Base-by-base conservation (phyloP, 2,329 filamentous ascomycete species). In the Neonectria neomacrospora region DNA sequence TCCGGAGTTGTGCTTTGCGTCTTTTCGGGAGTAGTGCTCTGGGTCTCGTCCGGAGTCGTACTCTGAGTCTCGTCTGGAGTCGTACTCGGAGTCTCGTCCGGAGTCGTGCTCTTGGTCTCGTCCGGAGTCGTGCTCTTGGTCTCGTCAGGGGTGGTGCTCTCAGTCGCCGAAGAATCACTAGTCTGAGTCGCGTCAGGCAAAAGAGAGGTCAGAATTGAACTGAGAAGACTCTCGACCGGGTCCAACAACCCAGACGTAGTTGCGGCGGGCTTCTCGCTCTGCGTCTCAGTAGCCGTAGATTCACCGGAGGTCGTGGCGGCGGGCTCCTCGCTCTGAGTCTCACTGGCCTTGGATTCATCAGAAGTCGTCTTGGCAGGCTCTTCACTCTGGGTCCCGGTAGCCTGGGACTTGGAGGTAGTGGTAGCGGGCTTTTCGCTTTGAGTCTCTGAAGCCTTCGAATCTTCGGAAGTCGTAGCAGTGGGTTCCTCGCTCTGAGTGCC, bases 201-300 rank as follows among this genome's bases (percentile, higher is more conserved):
- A 20, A 66, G 20, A 3, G 66, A 66, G 20, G 52, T 65, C 12
- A 73, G 10, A 14, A 70, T 18, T 1, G 71, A 72, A 14, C 61
- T 70, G 10, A 73, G 10, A 2, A 73, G 41, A n/a, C 64, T 71
- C 54, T 68, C 54, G 5, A 71, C 51, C 1, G 72, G 68, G 18
- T 71, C 68, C n/a, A 70, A 48, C 2, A 72, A 34, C 18, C 63
- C 67, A 20, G 64, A 63, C 7, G 62, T 64, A 2, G 68, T 61
- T 14, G 62, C 41, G 2, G 12, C 32, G 14, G 32, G 32, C 14
- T 34, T 12, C 32, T 34, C 32, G 14, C 12, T 56, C 45, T 61
- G 50, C 14, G 61, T 57, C 44, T 55, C 45, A 10, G 53, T 55
- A 12, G 54, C 30, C 14, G 51, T 41, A 2, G 52, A 16, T 5